phyloP scores from a whole-genome alignment of 441 rosid genomes.

The Erodium moschatum region DNA sequence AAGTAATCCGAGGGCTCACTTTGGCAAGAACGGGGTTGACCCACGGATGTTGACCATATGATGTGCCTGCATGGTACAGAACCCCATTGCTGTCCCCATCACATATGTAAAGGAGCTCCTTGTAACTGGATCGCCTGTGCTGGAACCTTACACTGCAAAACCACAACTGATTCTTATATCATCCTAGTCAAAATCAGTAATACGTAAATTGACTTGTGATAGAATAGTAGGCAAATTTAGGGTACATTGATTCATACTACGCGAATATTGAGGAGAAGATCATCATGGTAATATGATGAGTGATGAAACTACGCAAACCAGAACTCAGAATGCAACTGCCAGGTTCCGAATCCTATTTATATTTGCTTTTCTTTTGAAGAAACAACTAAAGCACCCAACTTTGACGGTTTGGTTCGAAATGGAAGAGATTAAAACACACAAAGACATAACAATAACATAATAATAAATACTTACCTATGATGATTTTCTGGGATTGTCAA shows the following conservation, averaged over 20 bases:
- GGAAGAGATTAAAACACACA: constrained; percentile 1
- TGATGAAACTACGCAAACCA: background rate
- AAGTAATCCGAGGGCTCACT: constrained; percentile 35
- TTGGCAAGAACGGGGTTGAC: constrained; percentile 86
- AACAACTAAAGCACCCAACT: background rate
- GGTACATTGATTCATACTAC: too few relatives aligned
- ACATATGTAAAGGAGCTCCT: constrained; percentile 92
- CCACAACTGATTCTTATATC: constrained; percentile 12
- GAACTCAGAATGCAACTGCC: background rate
- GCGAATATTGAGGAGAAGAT: too few relatives aligned
- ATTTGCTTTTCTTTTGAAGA: background rate
- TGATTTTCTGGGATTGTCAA: constrained; percentile 33
- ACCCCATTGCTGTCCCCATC: constrained; percentile 98
- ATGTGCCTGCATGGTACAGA: constrained; percentile 76
- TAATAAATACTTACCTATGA: constrained; percentile 40
- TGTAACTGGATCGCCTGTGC: constrained; percentile 78
- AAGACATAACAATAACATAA: constrained; percentile 2
- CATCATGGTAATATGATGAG: too few relatives aligned
- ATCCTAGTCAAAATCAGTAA: background rate
- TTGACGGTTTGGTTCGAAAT: background rate
- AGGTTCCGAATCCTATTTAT: background rate
- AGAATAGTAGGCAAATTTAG: too few relatives aligned
- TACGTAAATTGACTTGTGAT: background rate
- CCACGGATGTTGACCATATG: constrained; percentile 91
- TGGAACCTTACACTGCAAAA: constrained; percentile 49